Evolutionary conservation across 1,139 yeast genomes (phyloP).

Genomic region (Nakaseomyces uthaithaninus): DNA sequence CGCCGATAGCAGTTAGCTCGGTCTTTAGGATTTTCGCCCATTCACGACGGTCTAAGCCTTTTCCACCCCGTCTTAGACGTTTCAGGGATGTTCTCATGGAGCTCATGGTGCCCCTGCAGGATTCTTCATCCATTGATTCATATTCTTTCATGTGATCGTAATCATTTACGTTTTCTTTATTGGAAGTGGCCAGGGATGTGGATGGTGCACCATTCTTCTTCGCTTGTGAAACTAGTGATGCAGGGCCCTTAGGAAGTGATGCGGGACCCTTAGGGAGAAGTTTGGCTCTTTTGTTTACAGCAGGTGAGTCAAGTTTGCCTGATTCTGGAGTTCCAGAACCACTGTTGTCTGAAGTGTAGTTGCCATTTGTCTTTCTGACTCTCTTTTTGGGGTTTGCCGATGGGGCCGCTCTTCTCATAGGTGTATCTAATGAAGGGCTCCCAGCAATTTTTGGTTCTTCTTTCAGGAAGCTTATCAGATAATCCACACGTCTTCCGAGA

Average conservation of each 20-base stretch:
- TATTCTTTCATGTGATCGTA: slow-evolving; percentile 46
- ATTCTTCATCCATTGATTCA: slow-evolving; percentile 73
- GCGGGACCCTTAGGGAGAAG: slow-evolving; percentile 21
- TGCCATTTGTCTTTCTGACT: slow-evolving; percentile 11
- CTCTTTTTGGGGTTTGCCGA: slow-evolving; percentile 15
- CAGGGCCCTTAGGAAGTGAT: slow-evolving; percentile 7
- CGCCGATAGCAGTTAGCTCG: slow-evolving; percentile 76
- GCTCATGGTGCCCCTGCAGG: slow-evolving; percentile 55
- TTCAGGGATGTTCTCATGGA: slow-evolving; percentile 71
- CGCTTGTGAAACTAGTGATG: slow-evolving; percentile 2
- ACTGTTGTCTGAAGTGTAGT: not conserved
- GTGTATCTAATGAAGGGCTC: slow-evolving; percentile 10
- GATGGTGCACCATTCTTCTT: not conserved
- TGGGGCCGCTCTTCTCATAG: slow-evolving; percentile 10
- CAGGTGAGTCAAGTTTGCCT: slow-evolving; percentile 1
- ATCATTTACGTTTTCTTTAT: slow-evolving; percentile 7
- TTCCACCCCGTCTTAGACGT: slow-evolving; percentile 68
- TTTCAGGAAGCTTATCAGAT: slow-evolving; percentile 55
- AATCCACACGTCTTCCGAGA: slow-evolving; percentile 87
- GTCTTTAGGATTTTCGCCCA: slow-evolving; percentile 72
- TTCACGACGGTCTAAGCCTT: slow-evolving; percentile 74
- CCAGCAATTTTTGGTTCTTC: slow-evolving; percentile 12
- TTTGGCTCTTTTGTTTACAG: slow-evolving; percentile 12
- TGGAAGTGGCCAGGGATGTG: slow-evolving; percentile 5
- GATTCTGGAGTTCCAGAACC: slow-evolving; percentile 2